Evolutionary conservation across 2,329 filamentous ascomycete genomes (phyloP).

Genomic region (Seiridium unicorne): DNA sequence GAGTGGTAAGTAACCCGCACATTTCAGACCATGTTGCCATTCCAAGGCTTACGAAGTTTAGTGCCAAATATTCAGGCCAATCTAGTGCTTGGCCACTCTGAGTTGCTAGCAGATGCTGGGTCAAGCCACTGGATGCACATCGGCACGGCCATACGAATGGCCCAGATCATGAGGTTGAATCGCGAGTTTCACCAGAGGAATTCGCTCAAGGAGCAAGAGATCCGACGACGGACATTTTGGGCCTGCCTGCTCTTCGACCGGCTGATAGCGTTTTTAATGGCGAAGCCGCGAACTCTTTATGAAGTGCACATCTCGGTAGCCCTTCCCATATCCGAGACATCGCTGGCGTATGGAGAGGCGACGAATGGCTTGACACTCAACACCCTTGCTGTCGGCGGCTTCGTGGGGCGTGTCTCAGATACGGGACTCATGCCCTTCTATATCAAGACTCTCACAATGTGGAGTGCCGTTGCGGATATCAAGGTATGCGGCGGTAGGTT

Average conservation of each 20-base stretch:
- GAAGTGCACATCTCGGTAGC: constrained; percentile 6
- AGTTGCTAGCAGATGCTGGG: neutral
- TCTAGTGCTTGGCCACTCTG: constrained; percentile 4
- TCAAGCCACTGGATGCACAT: constrained; percentile 8
- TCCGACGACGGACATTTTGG: constrained; percentile 5
- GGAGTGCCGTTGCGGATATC: constrained; percentile 6
- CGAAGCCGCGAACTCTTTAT: constrained; percentile 4
- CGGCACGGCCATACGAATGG: constrained; percentile 4
- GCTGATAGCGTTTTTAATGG: constrained; percentile 2
- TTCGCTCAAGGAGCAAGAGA: constrained; percentile 5
- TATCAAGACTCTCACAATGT: constrained; percentile 5
- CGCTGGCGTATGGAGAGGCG: constrained; percentile 3
- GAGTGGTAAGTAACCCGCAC: neutral
- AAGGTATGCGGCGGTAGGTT: constrained; percentile 6
- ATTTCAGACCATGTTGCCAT: neutral
- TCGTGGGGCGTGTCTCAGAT: constrained; percentile 3
- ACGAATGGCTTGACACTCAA: constrained; percentile 2
- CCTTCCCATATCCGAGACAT: constrained; percentile 6
- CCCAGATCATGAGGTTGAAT: constrained; percentile 6
- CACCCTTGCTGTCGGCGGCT: constrained; percentile 3
- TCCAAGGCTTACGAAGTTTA: neutral
- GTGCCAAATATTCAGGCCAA: constrained; percentile 7
- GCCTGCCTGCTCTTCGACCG: constrained; percentile 5
- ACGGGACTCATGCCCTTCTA: constrained; percentile 7
- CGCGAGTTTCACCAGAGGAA: constrained; percentile 6